These are phyloP conservation scores for Aquilaria yunnanensis DNA, from an alignment of 345 rosid species.

Conservation along the genomic window DNA sequence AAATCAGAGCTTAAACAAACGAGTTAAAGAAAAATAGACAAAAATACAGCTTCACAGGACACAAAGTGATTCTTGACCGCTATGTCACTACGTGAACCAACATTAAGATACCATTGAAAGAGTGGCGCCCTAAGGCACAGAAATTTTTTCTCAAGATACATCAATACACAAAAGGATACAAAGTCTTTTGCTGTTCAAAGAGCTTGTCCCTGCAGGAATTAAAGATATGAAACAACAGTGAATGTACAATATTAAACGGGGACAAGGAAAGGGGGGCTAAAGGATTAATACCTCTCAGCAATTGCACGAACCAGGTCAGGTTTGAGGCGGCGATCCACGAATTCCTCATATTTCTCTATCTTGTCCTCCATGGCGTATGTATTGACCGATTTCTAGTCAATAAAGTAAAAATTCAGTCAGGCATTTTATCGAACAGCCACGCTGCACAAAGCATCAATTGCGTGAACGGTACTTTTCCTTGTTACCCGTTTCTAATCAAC, in stretches of 20 bases:
- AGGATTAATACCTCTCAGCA: slow-evolving; percentile 38
- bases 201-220: slow-evolving; percentile 75
- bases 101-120: background rate
- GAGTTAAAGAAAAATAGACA: slow-evolving; percentile 24
- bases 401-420: background rate
- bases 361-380: slow-evolving; percentile 31
- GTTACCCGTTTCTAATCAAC: too few species aligned
- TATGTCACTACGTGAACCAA: too few species aligned
- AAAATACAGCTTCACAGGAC: background rate
- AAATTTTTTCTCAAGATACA: background rate
- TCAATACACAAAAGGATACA: slow-evolving; percentile 59
- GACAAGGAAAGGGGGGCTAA: background rate
- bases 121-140: slow-evolving; percentile 8
- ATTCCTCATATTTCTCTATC: slow-evolving; percentile 68
- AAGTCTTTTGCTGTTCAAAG: slow-evolving; percentile 66
- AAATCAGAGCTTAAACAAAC: slow-evolving; percentile 60
- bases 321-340: slow-evolving; percentile 70
- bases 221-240: slow-evolving; percentile 3
- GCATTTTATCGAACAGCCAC: background rate
- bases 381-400: background rate
- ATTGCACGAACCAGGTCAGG: slow-evolving; percentile 73
- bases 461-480: too few species aligned
- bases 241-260: background rate
- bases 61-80: too few species aligned
- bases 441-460: background rate